Evolutionary conservation across 768 basidiomycete species (phyloP).

Genomic region (Vararia minispora): DNA sequence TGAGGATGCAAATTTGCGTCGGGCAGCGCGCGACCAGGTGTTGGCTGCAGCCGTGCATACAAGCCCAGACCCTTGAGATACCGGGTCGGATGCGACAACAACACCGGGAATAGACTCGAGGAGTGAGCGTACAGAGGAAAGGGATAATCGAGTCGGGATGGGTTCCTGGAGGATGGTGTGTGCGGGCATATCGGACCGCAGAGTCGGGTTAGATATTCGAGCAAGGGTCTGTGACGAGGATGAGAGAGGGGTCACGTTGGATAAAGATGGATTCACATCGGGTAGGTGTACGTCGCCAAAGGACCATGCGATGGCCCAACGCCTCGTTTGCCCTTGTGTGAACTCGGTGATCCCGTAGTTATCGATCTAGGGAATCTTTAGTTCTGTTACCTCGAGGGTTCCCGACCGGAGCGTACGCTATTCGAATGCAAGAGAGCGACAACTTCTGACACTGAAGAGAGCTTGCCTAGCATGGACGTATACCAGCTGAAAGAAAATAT

Average conservation of each 20-base stretch:
- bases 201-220: slow-evolving; percentile 26
- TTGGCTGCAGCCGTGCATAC: slow-evolving; percentile 20
- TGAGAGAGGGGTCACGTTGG: not conserved
- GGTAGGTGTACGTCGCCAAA: slow-evolving; percentile 51
- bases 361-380: slow-evolving; percentile 39
- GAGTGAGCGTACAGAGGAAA: no score
- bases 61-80: slow-evolving; percentile 4
- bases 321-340: slow-evolving; percentile 74
- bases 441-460: slow-evolving; percentile 57
- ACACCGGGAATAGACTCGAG: no score
- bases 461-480: slow-evolving; percentile 86
- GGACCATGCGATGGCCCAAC: slow-evolving; percentile 94
- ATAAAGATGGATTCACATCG: slow-evolving; percentile 45
- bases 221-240: slow-evolving; percentile 20
- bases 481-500: slow-evolving; percentile 55
- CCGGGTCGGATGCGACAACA: no score
- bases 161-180: slow-evolving; percentile 45
- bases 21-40: slow-evolving; percentile 62
- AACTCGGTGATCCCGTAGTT: slow-evolving; percentile 86
- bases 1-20: slow-evolving; percentile 27
- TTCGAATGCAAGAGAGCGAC: slow-evolving; percentile 39
- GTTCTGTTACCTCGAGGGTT: no score
- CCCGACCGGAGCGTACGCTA: slow-evolving; percentile 32
- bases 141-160: slow-evolving; percentile 14
- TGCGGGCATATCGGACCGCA: slow-evolving; percentile 44